phyloP scores from a whole-genome alignment of 345 rosid genomes.

The Camelina hispida region DNA sequence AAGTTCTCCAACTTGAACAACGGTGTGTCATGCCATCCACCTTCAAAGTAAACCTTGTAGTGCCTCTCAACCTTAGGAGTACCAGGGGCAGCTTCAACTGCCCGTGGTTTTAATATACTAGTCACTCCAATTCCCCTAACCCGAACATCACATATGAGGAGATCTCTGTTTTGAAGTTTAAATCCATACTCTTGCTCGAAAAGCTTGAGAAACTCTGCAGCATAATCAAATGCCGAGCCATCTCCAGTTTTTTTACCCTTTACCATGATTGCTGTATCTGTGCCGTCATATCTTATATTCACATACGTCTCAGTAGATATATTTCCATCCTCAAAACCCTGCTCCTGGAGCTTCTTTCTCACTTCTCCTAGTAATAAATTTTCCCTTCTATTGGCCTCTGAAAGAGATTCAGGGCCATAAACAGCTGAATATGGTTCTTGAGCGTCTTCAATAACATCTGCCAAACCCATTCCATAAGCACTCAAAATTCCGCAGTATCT shows the following conservation, averaged over 20 bases:
- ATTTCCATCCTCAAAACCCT: slow-evolving; percentile 74
- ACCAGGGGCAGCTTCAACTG: slow-evolving; percentile 52
- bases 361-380: slow-evolving; percentile 57
- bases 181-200: slow-evolving; percentile 95
- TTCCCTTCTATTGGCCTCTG: slow-evolving; percentile 77
- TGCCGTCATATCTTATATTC: slow-evolving; percentile 92
- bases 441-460: slow-evolving; percentile 95
- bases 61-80: slow-evolving; percentile 63
- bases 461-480: slow-evolving; percentile 99
- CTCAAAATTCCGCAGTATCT: slow-evolving; percentile 90
- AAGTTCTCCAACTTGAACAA: slow-evolving; percentile 80
- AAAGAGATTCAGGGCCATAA: slow-evolving; percentile 65
- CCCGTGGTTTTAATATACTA: slow-evolving; percentile 78
- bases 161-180: slow-evolving; percentile 75
- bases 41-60: slow-evolving; percentile 73
- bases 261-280: slow-evolving; percentile 99
- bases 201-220: slow-evolving; percentile 74
- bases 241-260: slow-evolving; percentile 55
- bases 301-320: slow-evolving; percentile 75
- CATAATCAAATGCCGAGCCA: slow-evolving; percentile 61
- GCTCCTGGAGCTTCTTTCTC: slow-evolving; percentile 69
- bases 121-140: slow-evolving; percentile 93
- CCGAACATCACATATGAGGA: slow-evolving; percentile 85
- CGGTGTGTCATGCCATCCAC: slow-evolving; percentile 77
- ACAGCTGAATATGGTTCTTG: slow-evolving; percentile 94